Evolutionary conservation across 192 early-diverging fungal species (phyloP), one percentile per base, ranked within the genome.

Genomic region (Coemansia sp.): DNA sequence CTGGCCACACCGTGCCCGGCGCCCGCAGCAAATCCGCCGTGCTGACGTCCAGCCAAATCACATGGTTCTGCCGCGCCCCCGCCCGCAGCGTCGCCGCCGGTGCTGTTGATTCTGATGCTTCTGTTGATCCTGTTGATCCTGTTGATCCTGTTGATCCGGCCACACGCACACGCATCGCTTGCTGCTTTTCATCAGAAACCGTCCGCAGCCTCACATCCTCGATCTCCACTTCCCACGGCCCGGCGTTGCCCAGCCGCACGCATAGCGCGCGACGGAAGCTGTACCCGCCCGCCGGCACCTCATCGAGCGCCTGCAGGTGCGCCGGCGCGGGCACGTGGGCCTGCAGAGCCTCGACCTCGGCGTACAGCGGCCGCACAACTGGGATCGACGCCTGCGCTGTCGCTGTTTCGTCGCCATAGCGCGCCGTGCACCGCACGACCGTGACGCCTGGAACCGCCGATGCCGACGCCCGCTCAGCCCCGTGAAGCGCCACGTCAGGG

Each of bases 221-320:
- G 3, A 79, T 32, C 0, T 27, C 23, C 11, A 79, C 23, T 0
- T 48, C 66, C 65, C 69, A 72, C 0, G 76, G 69, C 2, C 69
- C 76, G 0, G 43, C 6, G 42, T 79, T 79, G 10, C 25, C 22
- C 44, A 79, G 18, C 16, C 27, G 62, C 14, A 72, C 69, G 0
- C 58, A 56, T 12, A 79, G 24, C 0, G 76, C 64, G 1, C 76
- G 45, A 3, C 66, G 62, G 65, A 79, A 72, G n/a, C 76, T 62
- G 16, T 55, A 53, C 54, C 65, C 69, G 33, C 60, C 43, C 21
- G 30, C 32, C 19, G 65, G 7, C 3, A 18, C 16, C 49, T n/a
- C 18, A 5, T 28, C 10, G 14, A 48, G 27, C 21, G 31, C 19
- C 47, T 45, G n/a, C 30, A n/a, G 5, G 27, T 25, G 28, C 18